Evolutionary conservation across 345 rosid genomes (phyloP).

Genomic region (thale cress (Arabidopsis thaliana)): TAIR10.1 NC_003070.9:6426501-6427000

Average conservation of each 20-base stretch:
- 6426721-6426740: constrained; percentile 12
- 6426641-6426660: background rate
- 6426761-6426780: constrained; percentile 9
- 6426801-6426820: constrained; percentile 29
- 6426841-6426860: constrained; percentile 26
- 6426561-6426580: too few relatives aligned
- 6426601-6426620: too few relatives aligned
- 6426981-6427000: background rate
- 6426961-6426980: background rate
- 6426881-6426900: background rate
- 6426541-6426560: too few relatives aligned
- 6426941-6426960: constrained; percentile 16
- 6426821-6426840: constrained; percentile 8
- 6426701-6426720: background rate
- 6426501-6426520: too few relatives aligned
- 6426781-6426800: constrained; percentile 14
- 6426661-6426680: background rate
- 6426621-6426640: background rate
- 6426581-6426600: too few relatives aligned
- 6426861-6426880: constrained; percentile 26
- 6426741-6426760: background rate
- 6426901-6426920: background rate
- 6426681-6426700: background rate
- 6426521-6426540: too few relatives aligned
- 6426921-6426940: background rate